phyloP scores from a whole-genome alignment of 2,329 filamentous ascomycete genomes.

The Zelopaecilomyces penicillatus region DNA sequence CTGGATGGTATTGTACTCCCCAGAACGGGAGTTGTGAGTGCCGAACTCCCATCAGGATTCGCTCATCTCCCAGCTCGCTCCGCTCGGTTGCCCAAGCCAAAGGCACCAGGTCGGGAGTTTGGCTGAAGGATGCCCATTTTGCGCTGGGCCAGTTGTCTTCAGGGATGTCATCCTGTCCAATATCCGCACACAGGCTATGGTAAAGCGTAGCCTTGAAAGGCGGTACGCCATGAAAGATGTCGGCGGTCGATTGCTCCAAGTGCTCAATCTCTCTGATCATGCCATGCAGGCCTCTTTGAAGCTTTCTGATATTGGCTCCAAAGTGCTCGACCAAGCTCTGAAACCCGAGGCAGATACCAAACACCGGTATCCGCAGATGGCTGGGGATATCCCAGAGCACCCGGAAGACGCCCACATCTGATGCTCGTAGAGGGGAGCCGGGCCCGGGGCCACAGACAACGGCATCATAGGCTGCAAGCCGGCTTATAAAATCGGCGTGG shows the following conservation, averaged over 20 bases:
- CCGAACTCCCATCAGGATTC: slow-evolving; percentile 67
- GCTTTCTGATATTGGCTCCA: slow-evolving; percentile 56
- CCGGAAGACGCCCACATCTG: slow-evolving; percentile 77
- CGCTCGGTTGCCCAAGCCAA: slow-evolving; percentile 54
- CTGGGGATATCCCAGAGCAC: slow-evolving; percentile 62
- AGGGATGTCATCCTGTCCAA: slow-evolving; percentile 38
- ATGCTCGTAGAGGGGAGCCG: slow-evolving; percentile 61
- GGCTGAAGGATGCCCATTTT: slow-evolving; percentile 31
- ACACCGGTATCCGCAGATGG: slow-evolving; percentile 59
- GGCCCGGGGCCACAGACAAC: slow-evolving; percentile 88
- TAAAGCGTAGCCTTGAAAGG: slow-evolving; percentile 67
- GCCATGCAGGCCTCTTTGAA: slow-evolving; percentile 72
- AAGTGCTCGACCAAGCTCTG: slow-evolving; percentile 68
- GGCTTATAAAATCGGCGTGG: slow-evolving; percentile 29
- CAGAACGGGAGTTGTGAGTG: slow-evolving; percentile 66
- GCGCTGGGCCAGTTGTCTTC: slow-evolving; percentile 26
- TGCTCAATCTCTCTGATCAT: slow-evolving; percentile 65
- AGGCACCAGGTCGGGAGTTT: slow-evolving; percentile 39
- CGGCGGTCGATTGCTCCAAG: slow-evolving; percentile 21
- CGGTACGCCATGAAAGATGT: slow-evolving; percentile 58
- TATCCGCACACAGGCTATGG: slow-evolving; percentile 53
- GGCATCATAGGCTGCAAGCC: slow-evolving; percentile 60
- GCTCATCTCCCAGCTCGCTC: slow-evolving; percentile 29
- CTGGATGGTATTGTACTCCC: slow-evolving; percentile 89
- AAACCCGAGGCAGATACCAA: slow-evolving; percentile 86